These are phyloP conservation scores for Paramecium caudatum DNA, from an alignment of 73 alveolate genomes.

Conservation along the genomic window DNA sequence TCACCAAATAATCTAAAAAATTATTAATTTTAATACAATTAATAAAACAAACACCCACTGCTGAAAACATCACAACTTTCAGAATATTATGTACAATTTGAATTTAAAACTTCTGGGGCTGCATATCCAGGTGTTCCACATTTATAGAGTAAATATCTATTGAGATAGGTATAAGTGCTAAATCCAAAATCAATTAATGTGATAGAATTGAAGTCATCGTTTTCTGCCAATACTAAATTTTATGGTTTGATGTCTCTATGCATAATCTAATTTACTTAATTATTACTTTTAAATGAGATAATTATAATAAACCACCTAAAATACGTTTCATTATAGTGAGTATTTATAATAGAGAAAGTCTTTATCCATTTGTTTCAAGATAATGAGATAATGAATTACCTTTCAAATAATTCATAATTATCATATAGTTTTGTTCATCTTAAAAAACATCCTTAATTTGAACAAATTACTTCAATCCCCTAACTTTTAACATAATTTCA, in stretches of 20 bases:
- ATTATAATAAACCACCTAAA: background rate
- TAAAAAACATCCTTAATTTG: conserved; percentile 26
- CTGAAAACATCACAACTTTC: conserved; percentile 25
- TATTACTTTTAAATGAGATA: background rate
- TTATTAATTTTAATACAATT: background rate
- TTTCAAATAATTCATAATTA: background rate
- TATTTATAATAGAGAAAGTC: background rate
- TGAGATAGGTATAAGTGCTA: background rate
- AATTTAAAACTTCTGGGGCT: conserved; percentile 38
- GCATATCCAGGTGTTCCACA: conserved; percentile 45
- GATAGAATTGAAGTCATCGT: conserved; percentile 22
- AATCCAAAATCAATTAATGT: conserved; percentile 34
- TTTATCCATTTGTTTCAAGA: background rate
- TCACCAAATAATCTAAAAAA: background rate
- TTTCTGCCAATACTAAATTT: background rate
- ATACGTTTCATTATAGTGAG: background rate
- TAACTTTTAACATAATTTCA: background rate
- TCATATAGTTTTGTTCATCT: background rate
- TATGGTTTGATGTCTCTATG: conserved; percentile 48
- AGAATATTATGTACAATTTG: conserved; percentile 14
- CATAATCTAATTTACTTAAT: background rate
- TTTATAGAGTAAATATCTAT: background rate
- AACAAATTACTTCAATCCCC: background rate
- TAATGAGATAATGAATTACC: conserved; percentile 27
- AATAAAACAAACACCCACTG: background rate